Conservation (phyloP, 176 grass and related monocot species). For the Musa troglodytarum region DNA sequence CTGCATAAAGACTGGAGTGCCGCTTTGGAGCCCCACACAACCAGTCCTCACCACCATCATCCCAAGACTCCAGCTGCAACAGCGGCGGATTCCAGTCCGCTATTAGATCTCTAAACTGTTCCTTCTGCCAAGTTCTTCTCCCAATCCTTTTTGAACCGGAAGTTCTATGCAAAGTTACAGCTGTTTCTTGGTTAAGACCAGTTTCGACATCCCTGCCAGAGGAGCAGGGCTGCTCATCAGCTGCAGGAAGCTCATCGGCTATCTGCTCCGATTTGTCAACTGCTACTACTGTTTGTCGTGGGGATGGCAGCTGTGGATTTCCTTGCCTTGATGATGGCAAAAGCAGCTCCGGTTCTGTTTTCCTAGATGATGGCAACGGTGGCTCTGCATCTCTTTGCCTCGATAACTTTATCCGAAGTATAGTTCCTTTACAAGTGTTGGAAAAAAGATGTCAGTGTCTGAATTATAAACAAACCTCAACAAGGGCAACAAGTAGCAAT, state of each 20-base stretch:
- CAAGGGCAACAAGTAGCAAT: neutral
- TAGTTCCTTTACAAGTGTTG: slow-evolving; percentile 3
- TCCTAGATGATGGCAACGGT: neutral
- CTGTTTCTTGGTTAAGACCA: neutral
- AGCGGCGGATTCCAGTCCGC: neutral
- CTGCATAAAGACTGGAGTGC: neutral
- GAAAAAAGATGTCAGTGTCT: neutral
- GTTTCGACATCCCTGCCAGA: neutral
- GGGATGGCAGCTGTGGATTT: neutral
- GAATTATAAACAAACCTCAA: too few relatives aligned
- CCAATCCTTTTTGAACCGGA: neutral
- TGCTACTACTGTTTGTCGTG: neutral
- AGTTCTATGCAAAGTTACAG: neutral
- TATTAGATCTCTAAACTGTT: neutral
- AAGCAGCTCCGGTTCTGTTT: neutral
- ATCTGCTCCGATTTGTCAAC: neutral
- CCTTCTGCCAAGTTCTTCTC: neutral
- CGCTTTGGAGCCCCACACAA: neutral
- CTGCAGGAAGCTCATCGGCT: neutral
- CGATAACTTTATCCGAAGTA: slow-evolving; percentile 8
- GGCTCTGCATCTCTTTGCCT: neutral
- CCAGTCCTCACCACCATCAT: slow-evolving; percentile 6
- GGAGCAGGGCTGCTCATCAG: neutral
- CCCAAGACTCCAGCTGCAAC: neutral
- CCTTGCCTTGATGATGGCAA: neutral